Evolutionary conservation across 2,329 filamentous ascomycete genomes (phyloP).

Genomic region (Fusarium sp.): DNA sequence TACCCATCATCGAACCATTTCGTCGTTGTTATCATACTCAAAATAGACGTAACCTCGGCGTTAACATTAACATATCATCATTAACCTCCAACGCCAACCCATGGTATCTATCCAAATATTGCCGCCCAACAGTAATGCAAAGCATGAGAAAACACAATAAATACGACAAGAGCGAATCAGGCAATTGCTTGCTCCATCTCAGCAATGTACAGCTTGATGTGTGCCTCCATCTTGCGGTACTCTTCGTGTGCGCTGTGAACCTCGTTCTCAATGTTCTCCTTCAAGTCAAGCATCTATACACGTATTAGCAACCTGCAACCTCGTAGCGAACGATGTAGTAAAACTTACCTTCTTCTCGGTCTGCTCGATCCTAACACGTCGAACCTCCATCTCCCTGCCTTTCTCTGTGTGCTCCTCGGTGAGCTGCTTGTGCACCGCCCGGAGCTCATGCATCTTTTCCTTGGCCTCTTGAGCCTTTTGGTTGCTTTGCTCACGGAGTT

Average conservation of each 20-base stretch:
- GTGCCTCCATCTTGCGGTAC: conserved; percentile 97
- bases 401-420: conserved; percentile 90
- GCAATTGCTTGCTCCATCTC: conserved; percentile 95
- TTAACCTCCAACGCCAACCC: conserved; percentile 57
- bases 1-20: conserved; percentile 12
- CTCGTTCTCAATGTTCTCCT: conserved; percentile 97
- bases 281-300: conserved; percentile 91
- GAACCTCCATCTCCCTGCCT: conserved; percentile 90
- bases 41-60: conserved; percentile 22
- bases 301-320: conserved; percentile 41
- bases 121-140: conserved; percentile 34
- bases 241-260: conserved; percentile 92
- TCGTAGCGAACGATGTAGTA: background rate
- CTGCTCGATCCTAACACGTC: conserved; percentile 95
- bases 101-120: conserved; percentile 55
- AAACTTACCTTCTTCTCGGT: conserved; percentile 92
- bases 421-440: conserved; percentile 83
- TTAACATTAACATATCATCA: conserved; percentile 39
- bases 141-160: conserved; percentile 24
- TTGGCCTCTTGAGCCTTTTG: conserved; percentile 87
- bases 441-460: conserved; percentile 90
- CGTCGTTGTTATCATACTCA: conserved; percentile 19
- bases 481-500: conserved; percentile 83
- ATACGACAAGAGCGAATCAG: conserved; percentile 9
- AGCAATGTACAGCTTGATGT: conserved; percentile 97